A percentile compares a stretch with the other conserved stretches of the same genome.
phyloP scores from a whole-genome alignment of 805 yeast genomes.

The Kodamaea hsintzibuensis region DNA sequence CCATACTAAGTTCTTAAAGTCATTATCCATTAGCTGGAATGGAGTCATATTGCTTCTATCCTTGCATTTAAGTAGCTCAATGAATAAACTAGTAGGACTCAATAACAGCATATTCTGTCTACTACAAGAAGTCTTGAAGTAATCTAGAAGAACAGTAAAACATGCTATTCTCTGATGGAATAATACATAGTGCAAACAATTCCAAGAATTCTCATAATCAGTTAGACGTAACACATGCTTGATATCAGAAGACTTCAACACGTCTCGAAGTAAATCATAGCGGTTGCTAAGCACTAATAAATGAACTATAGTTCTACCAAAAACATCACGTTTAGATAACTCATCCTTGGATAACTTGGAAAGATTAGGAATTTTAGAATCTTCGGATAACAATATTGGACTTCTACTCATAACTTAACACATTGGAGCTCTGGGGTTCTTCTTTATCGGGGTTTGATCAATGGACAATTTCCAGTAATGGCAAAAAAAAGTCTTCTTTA shows the following conservation, averaged over 20 bases:
- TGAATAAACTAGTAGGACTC: slow-evolving; percentile 22
- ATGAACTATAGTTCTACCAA: slow-evolving; percentile 71
- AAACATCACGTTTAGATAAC: slow-evolving; percentile 56
- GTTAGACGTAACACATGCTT: slow-evolving; percentile 39
- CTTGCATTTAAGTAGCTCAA: slow-evolving; percentile 50
- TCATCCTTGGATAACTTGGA: slow-evolving; percentile 34
- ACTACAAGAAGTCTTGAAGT: slow-evolving; percentile 17
- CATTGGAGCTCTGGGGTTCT: background rate
- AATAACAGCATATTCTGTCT: slow-evolving; percentile 17
- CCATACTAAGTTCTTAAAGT: slow-evolving; percentile 44
- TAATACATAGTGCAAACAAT: slow-evolving; percentile 71
- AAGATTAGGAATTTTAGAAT: background rate
- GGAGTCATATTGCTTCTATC: slow-evolving; percentile 78
- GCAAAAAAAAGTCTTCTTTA: background rate
- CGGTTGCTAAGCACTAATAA: slow-evolving; percentile 52
- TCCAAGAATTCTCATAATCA: slow-evolving; percentile 83
- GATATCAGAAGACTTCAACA: slow-evolving; percentile 50
- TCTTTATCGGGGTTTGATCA: background rate
- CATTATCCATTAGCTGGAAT: slow-evolving; percentile 58
- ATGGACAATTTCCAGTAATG: background rate
- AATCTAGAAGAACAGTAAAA: slow-evolving; percentile 42
- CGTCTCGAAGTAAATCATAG: slow-evolving; percentile 42
- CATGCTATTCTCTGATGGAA: slow-evolving; percentile 56
- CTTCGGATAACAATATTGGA: slow-evolving; percentile 1
- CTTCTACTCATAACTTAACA: background rate